phyloP scores from a whole-genome alignment of 305 asterid genomes.

The Fraxinus xanthoxyloides region DNA sequence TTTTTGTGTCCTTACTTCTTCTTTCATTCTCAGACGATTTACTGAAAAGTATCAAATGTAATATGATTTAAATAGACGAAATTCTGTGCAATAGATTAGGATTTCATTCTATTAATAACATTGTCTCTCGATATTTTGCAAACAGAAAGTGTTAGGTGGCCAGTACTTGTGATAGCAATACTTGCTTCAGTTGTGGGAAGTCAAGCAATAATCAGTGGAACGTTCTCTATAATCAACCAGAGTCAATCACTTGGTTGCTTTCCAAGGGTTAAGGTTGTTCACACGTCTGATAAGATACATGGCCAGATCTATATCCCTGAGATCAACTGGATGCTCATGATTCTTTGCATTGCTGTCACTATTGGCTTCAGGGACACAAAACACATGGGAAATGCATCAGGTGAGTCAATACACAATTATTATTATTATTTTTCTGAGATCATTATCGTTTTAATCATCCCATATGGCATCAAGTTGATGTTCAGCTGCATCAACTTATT shows the following conservation, averaged over 20 bases:
- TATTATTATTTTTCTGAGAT: neutral
- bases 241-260: constrained; percentile 94
- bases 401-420: constrained; percentile 25
- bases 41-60: neutral
- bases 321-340: constrained; percentile 95
- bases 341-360: constrained; percentile 93
- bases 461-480: neutral
- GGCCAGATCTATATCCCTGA: constrained; percentile 98
- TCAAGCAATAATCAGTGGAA: constrained; percentile 95
- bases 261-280: constrained; percentile 91
- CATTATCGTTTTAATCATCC: neutral
- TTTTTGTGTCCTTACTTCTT: neutral
- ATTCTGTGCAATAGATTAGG: neutral
- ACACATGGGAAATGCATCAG: constrained; percentile 97
- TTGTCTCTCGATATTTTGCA: constrained; percentile 1
- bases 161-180: constrained; percentile 81
- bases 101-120: neutral
- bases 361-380: constrained; percentile 89
- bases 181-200: constrained; percentile 97
- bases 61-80: neutral
- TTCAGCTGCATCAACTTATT: neutral
- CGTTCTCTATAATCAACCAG: constrained; percentile 95
- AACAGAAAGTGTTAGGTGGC: constrained; percentile 81
- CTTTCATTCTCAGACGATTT: neutral
- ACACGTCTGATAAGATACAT: constrained; percentile 79